A percentile compares a stretch with the other conserved stretches of the same genome.
phyloP scores from a whole-genome alignment of 257 asterid species.

The Datura wrightii region DNA sequence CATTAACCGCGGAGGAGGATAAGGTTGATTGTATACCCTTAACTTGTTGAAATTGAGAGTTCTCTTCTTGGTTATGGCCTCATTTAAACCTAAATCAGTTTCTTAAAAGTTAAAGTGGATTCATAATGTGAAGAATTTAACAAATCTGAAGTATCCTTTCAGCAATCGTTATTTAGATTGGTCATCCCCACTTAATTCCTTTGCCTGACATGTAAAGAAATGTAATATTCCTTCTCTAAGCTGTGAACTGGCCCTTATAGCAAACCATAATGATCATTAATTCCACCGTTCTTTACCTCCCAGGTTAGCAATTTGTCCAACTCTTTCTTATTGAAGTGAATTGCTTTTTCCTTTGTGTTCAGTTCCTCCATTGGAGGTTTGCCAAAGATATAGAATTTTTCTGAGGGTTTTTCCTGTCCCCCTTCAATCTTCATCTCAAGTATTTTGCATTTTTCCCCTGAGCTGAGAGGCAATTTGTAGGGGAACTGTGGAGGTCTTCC shows the following conservation, averaged over 20 bases:
- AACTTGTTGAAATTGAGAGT: not conserved
- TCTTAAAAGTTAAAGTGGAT: conserved; percentile 15
- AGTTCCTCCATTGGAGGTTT: not conserved
- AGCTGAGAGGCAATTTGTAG: not conserved
- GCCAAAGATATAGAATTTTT: not conserved
- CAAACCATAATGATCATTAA: not conserved
- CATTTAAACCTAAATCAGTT: conserved; percentile 6
- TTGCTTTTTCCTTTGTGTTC: not conserved
- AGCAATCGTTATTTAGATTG: not conserved
- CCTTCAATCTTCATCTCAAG: conserved; percentile 1
- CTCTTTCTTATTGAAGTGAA: not conserved
- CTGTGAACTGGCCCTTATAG: not conserved
- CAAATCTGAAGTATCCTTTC: not conserved
- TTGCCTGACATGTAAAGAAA: not conserved
- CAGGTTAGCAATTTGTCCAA: not conserved
- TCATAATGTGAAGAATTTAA: conserved; percentile 18
- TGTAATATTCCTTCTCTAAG: not conserved
- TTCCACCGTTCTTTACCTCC: not conserved
- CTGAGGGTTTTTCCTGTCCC: not conserved
- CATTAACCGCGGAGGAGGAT: not conserved
- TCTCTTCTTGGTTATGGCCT: not conserved
- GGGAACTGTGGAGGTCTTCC: not conserved
- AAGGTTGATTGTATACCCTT: not conserved
- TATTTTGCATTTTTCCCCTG: not conserved
- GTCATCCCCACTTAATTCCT: not conserved